These are phyloP conservation scores for Chamaenerion angustifolium DNA, from an alignment of 345 rosid species.

Conservation along the genomic window DNA sequence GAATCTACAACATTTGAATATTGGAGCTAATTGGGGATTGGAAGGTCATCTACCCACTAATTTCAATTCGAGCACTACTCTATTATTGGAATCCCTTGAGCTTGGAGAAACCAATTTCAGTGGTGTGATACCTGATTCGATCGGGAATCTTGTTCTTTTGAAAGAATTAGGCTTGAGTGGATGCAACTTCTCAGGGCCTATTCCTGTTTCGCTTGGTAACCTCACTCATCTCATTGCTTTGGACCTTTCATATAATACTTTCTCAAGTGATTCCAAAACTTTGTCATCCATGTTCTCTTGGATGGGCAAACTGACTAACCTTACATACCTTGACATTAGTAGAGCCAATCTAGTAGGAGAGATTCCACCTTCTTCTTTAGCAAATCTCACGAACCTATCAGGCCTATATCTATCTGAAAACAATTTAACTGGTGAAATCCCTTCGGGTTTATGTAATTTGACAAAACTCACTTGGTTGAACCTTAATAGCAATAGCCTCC, in stretches of 20 bases:
- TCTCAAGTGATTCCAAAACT: not conserved
- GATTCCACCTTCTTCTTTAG: not conserved
- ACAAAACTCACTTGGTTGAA: accelerated
- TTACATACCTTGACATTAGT: accelerated
- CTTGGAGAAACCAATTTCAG: too few relatives aligned
- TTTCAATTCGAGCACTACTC: too few relatives aligned
- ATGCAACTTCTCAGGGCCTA: too few relatives aligned
- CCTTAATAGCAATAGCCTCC: conserved; percentile 4
- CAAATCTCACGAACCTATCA: not conserved
- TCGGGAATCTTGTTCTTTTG: too few relatives aligned
- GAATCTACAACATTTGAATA: too few relatives aligned
- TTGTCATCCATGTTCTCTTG: too few relatives aligned
- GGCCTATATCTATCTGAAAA: accelerated
- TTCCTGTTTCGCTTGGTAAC: too few relatives aligned
- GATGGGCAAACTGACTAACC: not conserved
- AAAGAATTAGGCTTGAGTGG: too few relatives aligned
- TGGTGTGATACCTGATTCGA: too few relatives aligned
- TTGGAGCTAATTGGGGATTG: too few relatives aligned
- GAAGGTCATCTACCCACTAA: too few relatives aligned
- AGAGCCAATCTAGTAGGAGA: not conserved
- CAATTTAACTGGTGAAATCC: conserved; percentile 9
- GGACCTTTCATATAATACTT: not conserved
- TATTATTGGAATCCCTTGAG: too few relatives aligned
- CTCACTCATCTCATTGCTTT: not conserved
- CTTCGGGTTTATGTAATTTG: conserved; percentile 5